Conservation (phyloP, 768 basidiomycete genomes). For the Russula sp. region DNA sequence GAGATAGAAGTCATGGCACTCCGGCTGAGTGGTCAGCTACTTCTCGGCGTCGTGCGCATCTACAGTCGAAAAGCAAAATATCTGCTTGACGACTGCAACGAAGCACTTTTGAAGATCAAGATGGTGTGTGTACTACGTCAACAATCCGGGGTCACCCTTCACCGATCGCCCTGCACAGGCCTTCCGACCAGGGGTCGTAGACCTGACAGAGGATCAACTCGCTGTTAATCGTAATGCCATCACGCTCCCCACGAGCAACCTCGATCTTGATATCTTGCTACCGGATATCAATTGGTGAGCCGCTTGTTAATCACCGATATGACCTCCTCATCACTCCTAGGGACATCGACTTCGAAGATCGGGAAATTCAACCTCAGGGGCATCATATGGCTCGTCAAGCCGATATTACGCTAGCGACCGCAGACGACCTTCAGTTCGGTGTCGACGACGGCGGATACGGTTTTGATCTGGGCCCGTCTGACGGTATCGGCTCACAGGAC, state of each 20-base stretch:
- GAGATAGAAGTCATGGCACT: conserved; percentile 92
- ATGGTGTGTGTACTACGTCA: conserved; percentile 49
- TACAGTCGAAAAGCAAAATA: conserved; percentile 98
- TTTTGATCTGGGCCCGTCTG: conserved; percentile 74
- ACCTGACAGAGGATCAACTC: conserved; percentile 93
- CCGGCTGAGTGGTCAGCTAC: conserved; percentile 91
- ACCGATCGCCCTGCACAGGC: conserved; percentile 44
- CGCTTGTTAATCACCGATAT: conserved; percentile 3
- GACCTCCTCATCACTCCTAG: conserved; percentile 35
- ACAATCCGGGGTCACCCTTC: background rate
- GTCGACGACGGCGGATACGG: conserved; percentile 51
- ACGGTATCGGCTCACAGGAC: conserved; percentile 84
- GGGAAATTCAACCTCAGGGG: conserved; percentile 57
- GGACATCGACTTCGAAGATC: conserved; percentile 75
- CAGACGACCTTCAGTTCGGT: conserved; percentile 67
- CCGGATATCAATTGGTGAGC: conserved; percentile 77
- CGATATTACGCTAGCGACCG: conserved; percentile 81
- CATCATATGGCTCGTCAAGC: conserved; percentile 80
- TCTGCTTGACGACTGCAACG: conserved; percentile 95
- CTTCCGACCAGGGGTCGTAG: conserved; percentile 91
- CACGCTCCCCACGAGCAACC: conserved; percentile 69
- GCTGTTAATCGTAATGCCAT: conserved; percentile 83
- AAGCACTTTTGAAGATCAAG: conserved; percentile 91
- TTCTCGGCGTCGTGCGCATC: conserved; percentile 95
- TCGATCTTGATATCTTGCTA: conserved; percentile 75